Evolutionary conservation across 306 rosid species (phyloP).

Genomic region (Arachis hypogaea): DNA sequence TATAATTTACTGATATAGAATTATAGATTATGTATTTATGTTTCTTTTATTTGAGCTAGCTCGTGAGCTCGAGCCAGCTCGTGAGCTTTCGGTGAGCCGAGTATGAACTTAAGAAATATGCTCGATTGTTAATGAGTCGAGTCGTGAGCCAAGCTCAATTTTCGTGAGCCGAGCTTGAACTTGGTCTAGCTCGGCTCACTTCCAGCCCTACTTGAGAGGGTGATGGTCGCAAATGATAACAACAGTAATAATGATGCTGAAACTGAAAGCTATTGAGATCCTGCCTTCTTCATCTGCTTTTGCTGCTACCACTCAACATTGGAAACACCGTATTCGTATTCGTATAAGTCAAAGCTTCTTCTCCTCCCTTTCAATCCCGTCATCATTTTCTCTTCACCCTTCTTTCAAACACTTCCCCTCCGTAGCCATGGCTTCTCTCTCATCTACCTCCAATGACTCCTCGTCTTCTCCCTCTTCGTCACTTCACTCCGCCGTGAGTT

Average conservation of each 20-base stretch:
- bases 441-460: conserved; percentile 43
- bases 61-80: no score
- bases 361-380: conserved; percentile 40
- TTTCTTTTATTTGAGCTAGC: no score
- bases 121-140: no score
- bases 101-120: no score
- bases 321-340: conserved; percentile 40
- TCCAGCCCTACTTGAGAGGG: not conserved
- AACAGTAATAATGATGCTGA: not conserved
- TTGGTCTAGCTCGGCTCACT: no score
- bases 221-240: no score
- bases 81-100: no score
- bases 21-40: no score
- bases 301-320: conserved; percentile 46
- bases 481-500: conserved; percentile 49
- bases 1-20: no score
- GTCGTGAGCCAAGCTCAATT: no score
- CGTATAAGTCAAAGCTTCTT: conserved; percentile 30
- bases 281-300: conserved; percentile 58
- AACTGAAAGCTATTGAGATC: conserved; percentile 8
- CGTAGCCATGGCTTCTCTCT: conserved; percentile 32
- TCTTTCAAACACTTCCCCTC: conserved; percentile 28
- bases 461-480: conserved; percentile 45
- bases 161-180: no score
- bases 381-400: not conserved